Percentiles rank a stretch among this genome's conserved stretches.
These are phyloP conservation scores for Andrographis paniculata DNA, from an alignment of 305 asterid species.

Conservation along the genomic window DNA sequence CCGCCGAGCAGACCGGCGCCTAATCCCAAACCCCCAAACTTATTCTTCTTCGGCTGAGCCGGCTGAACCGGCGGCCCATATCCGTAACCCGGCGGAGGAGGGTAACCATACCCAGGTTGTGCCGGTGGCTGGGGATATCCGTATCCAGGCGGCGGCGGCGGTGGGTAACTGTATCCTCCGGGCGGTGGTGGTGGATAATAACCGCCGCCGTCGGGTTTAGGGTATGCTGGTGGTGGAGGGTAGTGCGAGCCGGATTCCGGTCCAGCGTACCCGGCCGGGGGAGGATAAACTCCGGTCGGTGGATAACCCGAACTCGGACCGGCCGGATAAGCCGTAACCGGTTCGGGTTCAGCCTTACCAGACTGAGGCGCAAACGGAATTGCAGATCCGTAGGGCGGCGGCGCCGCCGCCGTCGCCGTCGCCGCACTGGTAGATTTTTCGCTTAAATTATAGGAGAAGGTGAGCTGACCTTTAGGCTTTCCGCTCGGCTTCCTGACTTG, in stretches of 20 bases:
- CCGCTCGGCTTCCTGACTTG: conserved; percentile 79
- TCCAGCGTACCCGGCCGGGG: conserved; percentile 14
- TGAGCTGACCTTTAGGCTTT: conserved; percentile 66
- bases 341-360: conserved; percentile 23
- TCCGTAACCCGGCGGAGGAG: conserved; percentile 20
- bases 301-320: conserved; percentile 49
- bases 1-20: conserved; percentile 91
- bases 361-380: conserved; percentile 7
- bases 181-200: conserved; percentile 19
- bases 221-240: conserved; percentile 22
- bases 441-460: conserved; percentile 46
- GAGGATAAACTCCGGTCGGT: conserved; percentile 27
- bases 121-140: conserved; percentile 35
- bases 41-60: conserved; percentile 43
- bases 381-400: conserved; percentile 21
- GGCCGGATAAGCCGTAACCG: conserved; percentile 46
- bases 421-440: conserved; percentile 25
- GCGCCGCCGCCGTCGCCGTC: conserved; percentile 11
- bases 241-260: conserved; percentile 12
- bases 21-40: conserved; percentile 59
- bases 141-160: conserved; percentile 36
- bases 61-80: conserved; percentile 16
- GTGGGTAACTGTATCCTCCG: conserved; percentile 39
- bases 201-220: conserved; percentile 11
- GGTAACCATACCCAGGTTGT: conserved; percentile 44